Base-by-base conservation (phyloP, 108 stramenopile species). In the Cyclotella distinguenda region DNA sequence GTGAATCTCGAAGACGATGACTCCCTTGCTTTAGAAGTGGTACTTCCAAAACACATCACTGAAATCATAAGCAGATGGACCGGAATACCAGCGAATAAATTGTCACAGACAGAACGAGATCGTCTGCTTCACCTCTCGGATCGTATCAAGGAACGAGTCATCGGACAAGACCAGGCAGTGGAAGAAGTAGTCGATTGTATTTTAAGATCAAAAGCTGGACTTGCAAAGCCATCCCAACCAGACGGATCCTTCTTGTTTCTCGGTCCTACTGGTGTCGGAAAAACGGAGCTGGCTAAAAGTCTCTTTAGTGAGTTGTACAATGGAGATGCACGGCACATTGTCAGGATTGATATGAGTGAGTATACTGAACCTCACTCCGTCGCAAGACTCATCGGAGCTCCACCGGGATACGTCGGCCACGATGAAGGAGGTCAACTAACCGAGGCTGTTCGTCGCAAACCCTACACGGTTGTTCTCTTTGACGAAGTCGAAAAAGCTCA, bases 401-500 rank as follows among this genome's bases (percentile, higher is more conserved):
- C 96, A 3, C 96, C 96, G 7, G 96, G 96, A 27, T 97, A 97
- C 47, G 72, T 96, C 32, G 97, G 97, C 30, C 90, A 96, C 58
- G 97, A 98, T 33, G 93, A 96, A 57, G 97, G 97, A 32, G 98
- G 98, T 7, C 95, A 97, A 58, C 81, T 99, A 27, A 99, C 98
- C 2, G 96, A 99, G 54, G 96, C 96, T 15, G 94, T 97, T 8
- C 87, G 96, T 8, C 82, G 95, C 35, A 77, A 84, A n/a, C 97
- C 97, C 0, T 97, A 99, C 74, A 89, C 91, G 4, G 97, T 97
- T 48, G 82, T 95, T 6, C 82, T 96, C 13, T 91, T 98, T 50
- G 97, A 98, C 63, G 97, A 98, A 69, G 88, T 98, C 27, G 98
- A 99, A 61, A 99, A 99, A 79, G 98, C 98, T 6, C 98, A 99